Base-by-base conservation (phyloP, 352 stramenopile genomes). In the Phytophthora megakarya region DNA sequence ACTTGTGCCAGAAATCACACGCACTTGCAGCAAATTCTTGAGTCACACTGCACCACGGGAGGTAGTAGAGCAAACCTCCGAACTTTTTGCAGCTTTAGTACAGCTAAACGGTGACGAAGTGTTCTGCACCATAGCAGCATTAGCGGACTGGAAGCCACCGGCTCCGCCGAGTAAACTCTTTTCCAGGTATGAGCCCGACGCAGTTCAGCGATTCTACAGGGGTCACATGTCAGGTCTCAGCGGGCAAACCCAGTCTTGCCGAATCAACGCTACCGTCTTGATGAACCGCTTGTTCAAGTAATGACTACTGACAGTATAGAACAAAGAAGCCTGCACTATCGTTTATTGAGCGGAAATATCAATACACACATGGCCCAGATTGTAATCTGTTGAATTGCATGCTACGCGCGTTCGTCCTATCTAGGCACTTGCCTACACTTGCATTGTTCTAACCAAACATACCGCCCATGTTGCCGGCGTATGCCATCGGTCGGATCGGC, bases 391-490 rank as follows among this genome's bases (percentile, higher is more conserved):
- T 55, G 50, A 43, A 35, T 46, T 66, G 39, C 49, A 69, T 64
- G 45, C 50, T 68, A 52, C 23, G 54, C 53, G 38, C 38, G 28
- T 61, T 59, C 33, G 38, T 65, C 50, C 56, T 75, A 66, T 77
- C 51, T 65, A 60, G 56, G 59, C 58, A 59, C 43, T 23, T 67
- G 33, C 52, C 26, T 68, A 42, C 56, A 66, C 13, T 66, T 40
- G 42, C 57, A 43, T 44, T 64, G 52, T 59, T 72, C 65, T 89
- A 95, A 46, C 84, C 81, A 63, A 96, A 96, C 84, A 96, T 93
- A 54, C 85, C 84, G 48, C 87, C 87, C 87, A 96, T 96, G 78
- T 96, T 96, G 72, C 86, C 86, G 26, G 88, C 88, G 64, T 96
- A 96, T 52, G 88, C 88, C 88, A 96, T 96, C 25, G 88, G 88